These are phyloP conservation scores for Agaricus sinodeliciosus DNA, from an alignment of 768 basidiomycete genomes.

Conservation along the genomic window DNA sequence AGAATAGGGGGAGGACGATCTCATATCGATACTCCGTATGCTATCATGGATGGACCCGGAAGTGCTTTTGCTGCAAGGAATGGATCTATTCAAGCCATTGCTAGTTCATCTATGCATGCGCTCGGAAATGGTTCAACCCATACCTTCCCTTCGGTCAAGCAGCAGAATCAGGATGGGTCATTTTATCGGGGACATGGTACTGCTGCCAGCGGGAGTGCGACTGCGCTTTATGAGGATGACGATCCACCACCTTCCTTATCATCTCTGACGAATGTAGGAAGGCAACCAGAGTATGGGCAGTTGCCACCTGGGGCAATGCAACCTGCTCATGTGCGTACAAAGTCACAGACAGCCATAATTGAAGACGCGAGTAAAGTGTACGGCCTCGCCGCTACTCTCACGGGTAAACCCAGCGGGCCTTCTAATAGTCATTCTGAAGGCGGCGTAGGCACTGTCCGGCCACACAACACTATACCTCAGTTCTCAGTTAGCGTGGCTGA, in stretches of 20 bases:
- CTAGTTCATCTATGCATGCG: conserved; percentile 5
- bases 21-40: conserved; percentile 81
- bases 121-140: conserved; percentile 41
- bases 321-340: conserved; percentile 62
- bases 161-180: conserved; percentile 22
- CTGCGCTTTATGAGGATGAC: conserved; percentile 22
- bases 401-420: conserved; percentile 8
- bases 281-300: conserved; percentile 24
- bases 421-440: conserved; percentile 17
- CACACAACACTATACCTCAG: conserved; percentile 8
- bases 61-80: conserved; percentile 19
- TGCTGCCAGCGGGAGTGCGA: background rate
- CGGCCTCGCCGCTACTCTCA: conserved; percentile 1
- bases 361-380: conserved; percentile 44
- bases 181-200: conserved; percentile 7
- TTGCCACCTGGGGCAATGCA: conserved; percentile 61
- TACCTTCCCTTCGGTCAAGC: conserved; percentile 61
- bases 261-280: conserved; percentile 33
- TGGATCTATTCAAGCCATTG: conserved; percentile 3
- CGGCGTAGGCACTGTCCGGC: background rate
- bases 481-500: conserved; percentile 17
- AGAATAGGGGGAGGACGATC: conserved; percentile 85
- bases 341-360: conserved; percentile 83
- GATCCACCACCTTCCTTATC: conserved; percentile 45
- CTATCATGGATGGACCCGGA: conserved; percentile 33